Evolutionary conservation across 2,329 filamentous ascomycete species (phyloP), one percentile per base, ranked within the genome.

Genomic region (Chrysoporthe deuterocubensis): DNA sequence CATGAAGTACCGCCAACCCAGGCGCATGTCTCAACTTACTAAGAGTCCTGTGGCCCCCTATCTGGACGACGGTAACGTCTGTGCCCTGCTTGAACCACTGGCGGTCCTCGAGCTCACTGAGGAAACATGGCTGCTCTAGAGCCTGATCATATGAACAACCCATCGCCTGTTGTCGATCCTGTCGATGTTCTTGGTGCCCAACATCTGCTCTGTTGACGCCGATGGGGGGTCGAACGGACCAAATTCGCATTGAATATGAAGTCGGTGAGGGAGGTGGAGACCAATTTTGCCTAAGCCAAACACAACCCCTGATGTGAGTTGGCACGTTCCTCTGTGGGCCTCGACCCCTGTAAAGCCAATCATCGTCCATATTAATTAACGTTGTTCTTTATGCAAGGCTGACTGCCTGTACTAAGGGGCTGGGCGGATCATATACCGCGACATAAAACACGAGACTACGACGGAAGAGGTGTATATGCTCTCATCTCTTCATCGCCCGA

Each of bases 31-130:
- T 54, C 48, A 50, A 69, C 59, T 69, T 50, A 69, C 67, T 61
- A 54, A 67, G 62, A 32, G 61, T 60, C 59, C 54, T 52, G 21
- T 64, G 67, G n/a, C 61, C 67, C 50, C 67, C 67, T 46, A 69
- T 61, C 18, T 69, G 65, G 52, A 69, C 65, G 48, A 69, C 56
- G 14, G 65, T 67, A 32, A 69, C 62, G 26, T 58, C 67, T 16
- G 61, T 62, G 14, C 48, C 57, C 32, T 52, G 32, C 8, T 44
- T 62, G 57, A 62, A 32, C 67, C 65, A 64, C 65, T 64, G 65
- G 57, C 52, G 48, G 57, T 67, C 65, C 57, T 67, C 52, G 54
- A 50, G 34, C 56, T 67, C 67, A 64, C 58, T 57, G 26, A 62
- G 37, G 46, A 62, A 58, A 42, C 65, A 67, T 67, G 54, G 32